A percentile compares a stretch with the other conserved stretches of the same genome.
These are phyloP conservation scores for Begonia fuchsioides DNA, from an alignment of 306 rosid species.

Conservation along the genomic window DNA sequence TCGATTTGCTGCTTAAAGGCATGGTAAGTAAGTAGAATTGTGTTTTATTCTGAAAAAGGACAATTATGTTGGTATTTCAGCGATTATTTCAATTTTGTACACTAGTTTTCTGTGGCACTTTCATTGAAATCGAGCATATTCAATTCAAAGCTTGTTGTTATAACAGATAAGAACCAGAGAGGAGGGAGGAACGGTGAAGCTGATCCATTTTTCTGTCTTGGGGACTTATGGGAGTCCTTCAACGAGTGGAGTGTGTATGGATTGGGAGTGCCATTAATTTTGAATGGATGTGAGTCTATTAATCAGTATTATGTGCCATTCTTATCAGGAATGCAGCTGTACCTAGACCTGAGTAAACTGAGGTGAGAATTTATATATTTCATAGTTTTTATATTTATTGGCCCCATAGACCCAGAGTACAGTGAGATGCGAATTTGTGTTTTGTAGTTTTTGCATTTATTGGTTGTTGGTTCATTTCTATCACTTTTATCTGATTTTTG, in stretches of 20 bases:
- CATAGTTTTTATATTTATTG: background rate
- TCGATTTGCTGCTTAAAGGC: too few species aligned
- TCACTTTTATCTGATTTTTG: too few species aligned
- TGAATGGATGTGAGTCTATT: conserved; percentile 15
- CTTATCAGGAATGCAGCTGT: conserved; percentile 42
- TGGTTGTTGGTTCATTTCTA: too few species aligned
- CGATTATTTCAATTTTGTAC: background rate
- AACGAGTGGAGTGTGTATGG: conserved; percentile 52
- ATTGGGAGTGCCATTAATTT: conserved; percentile 32
- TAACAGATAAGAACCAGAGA: conserved; percentile 15
- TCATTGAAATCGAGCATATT: background rate
- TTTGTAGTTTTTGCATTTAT: too few species aligned
- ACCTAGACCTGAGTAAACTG: conserved; percentile 14
- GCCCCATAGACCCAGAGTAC: too few species aligned
- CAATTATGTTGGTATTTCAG: too few species aligned
- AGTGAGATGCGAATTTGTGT: too few species aligned
- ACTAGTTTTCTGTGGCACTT: background rate
- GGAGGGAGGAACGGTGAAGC: conserved; percentile 13
- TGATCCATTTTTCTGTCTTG: conserved; percentile 25
- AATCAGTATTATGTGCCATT: conserved; percentile 41
- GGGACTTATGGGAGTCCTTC: conserved; percentile 38
- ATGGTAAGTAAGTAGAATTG: too few species aligned
- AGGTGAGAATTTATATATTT: conserved; percentile 15
- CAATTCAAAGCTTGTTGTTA: background rate
- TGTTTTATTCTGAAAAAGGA: background rate